Conservation (phyloP, 805 yeast species). For the Jamesozyma hellenica region DNA sequence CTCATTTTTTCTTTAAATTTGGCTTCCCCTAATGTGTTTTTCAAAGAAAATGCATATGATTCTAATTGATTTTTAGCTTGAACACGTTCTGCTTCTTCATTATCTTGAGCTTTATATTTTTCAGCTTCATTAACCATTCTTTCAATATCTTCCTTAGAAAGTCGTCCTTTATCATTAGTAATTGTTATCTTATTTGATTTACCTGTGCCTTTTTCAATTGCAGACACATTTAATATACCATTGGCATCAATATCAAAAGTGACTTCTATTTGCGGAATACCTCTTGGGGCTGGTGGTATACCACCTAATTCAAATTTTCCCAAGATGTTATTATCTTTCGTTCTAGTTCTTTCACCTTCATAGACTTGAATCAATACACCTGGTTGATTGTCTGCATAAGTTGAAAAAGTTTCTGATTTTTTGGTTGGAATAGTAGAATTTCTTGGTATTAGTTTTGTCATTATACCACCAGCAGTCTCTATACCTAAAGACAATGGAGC, state of each 20-base stretch:
- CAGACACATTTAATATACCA: slow-evolving; percentile 91
- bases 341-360: slow-evolving; percentile 95
- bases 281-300: slow-evolving; percentile 97
- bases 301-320: slow-evolving; percentile 95
- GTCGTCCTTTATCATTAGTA: slow-evolving; percentile 96
- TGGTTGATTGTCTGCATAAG: slow-evolving; percentile 95
- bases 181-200: slow-evolving; percentile 92
- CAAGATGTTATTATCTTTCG: slow-evolving; percentile 87
- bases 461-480: slow-evolving; percentile 98
- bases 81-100: slow-evolving; percentile 80
- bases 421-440: slow-evolving; percentile 94
- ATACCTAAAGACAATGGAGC: slow-evolving; percentile 94
- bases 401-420: slow-evolving; percentile 92
- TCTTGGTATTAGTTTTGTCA: slow-evolving; percentile 93
- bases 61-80: slow-evolving; percentile 89
- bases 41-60: slow-evolving; percentile 85
- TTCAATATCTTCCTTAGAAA: slow-evolving; percentile 92
- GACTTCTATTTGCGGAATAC: slow-evolving; percentile 95
- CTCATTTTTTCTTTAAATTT: slow-evolving; percentile 68
- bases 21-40: slow-evolving; percentile 67
- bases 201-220: slow-evolving; percentile 96
- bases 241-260: slow-evolving; percentile 94
- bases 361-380: slow-evolving; percentile 94
- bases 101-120: slow-evolving; percentile 93
- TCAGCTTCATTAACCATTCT: slow-evolving; percentile 96